A percentile compares a stretch with the other conserved stretches of the same genome.
phyloP scores from a whole-genome alignment of 345 rosid species.

The Brassica juncea region DNA sequence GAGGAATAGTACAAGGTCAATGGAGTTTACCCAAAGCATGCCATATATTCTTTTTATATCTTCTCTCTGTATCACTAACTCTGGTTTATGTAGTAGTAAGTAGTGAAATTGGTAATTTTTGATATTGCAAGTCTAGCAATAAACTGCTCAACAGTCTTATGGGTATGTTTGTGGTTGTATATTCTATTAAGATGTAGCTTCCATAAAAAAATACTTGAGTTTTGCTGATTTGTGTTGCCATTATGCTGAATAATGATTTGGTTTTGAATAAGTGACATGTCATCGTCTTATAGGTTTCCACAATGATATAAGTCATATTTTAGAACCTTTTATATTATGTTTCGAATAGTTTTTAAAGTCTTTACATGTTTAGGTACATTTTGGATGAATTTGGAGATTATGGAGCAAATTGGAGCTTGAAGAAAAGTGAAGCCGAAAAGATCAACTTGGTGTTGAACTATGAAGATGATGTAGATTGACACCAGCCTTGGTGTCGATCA shows the following conservation, averaged over 20 bases:
- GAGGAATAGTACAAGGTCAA: conserved; percentile 9
- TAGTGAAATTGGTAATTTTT: neutral
- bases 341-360: too few relatives aligned
- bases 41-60: neutral
- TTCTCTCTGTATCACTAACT: neutral
- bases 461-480: too few relatives aligned
- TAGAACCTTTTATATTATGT: too few relatives aligned
- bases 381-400: too few relatives aligned
- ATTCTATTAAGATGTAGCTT: neutral
- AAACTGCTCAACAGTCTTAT: neutral
- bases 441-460: too few relatives aligned
- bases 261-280: neutral
- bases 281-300: neutral
- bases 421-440: too few relatives aligned
- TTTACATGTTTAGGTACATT: too few relatives aligned
- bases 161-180: neutral
- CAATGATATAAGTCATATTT: neutral
- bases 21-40: neutral
- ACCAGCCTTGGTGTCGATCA: neutral
- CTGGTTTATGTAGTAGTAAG: neutral
- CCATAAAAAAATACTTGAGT: neutral
- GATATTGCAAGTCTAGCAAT: neutral
- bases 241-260: neutral
- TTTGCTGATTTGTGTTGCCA: neutral
- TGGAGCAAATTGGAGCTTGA: too few relatives aligned